Base-by-base conservation (phyloP, 768 basidiomycete genomes). In the Termitomyces sp. region DNA sequence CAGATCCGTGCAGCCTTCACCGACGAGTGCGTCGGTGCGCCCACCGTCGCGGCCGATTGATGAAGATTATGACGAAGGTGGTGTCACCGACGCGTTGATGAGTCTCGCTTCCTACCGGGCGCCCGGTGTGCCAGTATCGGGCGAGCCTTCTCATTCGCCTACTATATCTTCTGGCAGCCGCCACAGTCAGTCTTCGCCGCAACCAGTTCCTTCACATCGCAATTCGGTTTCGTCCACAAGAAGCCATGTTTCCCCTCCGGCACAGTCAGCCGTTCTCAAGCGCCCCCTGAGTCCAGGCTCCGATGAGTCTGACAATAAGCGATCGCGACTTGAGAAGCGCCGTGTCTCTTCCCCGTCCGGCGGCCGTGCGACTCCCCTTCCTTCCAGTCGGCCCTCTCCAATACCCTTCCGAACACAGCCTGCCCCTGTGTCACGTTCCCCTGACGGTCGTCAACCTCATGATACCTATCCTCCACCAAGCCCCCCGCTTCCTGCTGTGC, bases 11-110 rank as follows among this genome's bases (percentile, higher is more conserved):
- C 88, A 88, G 62, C 88, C 87, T 2, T 89, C 86, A 31, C 88
- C 89, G 1, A 89, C 82, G 2, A 82, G 79, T 57, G 80, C 77
- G 20, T 78, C 80, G 7, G 80, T 84, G 53, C 72, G 82, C 37
- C 81, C 84, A 18, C 85, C 87, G 7, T 76, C 84, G 12, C 80
- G 94, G 7, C 73, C 82, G 1, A 81, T 95, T 18, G 93, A 97
- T 65, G 94, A 98, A 63, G 90, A 97, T 64, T 97, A 97, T 64
- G 94, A 98, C 64, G 94, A 94, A 70, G 78, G 77, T 26, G 90
- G 88, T 26, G 90, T 54, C 13, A 58, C 91, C 4, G 92, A 93
- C 63, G 84, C 90, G 0, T 74, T 97, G 34, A 90, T 97, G 71
- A 84, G 81, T 2, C 77, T 97, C 57, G 72, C 87, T 64, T 61